Base-by-base conservation (phyloP, 108 stramenopile genomes). In the Schizochytrium sp. region DNA sequence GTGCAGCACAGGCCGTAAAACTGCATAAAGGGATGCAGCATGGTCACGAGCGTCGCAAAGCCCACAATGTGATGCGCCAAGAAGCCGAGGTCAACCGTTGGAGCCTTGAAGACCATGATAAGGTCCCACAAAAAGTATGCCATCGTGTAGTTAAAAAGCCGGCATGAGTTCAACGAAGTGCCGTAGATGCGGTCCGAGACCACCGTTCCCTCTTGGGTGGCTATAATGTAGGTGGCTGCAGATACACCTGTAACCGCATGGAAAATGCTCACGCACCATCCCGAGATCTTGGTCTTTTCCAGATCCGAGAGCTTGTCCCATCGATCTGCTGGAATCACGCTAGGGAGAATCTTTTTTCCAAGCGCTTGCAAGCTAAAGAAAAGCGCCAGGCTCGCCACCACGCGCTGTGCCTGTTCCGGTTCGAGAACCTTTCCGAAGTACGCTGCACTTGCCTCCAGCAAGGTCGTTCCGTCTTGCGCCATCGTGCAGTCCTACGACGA, bases 71-170 rank as follows among this genome's bases (percentile, higher is more conserved):
- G 76, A 23, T 83, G 76, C 45, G 76, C 76, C 4, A 83, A 45
- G n/a, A 83, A 83, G 12, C 76, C 76, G 1, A 83, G 51, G 3
- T 83, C 76, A 12, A 83, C 48, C 19, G 45, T 53, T 12, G 76
- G 76, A 45, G 48, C 51, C n/a, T 28, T 21, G 25, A 83, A 83
- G 23, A 83, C 76, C 51, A 83, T 53, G 48, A 53, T 23, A 45
- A 83, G 76, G 51, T 83, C 76, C 76, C 76, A 83, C 19, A 83
- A 12, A 83, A 83, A 83, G 51, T 83, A 83, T 12, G 76, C 76
- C 12, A 53, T 83, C 45, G 76, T 83, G 76, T 53, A 83, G 51
- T 23, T 25, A 1, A 83, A 83, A 16, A 83, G 45, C 10, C 10
- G 6, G 48, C 48, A 83, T 34, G 76, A 21, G 25, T 53, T 21